Evolutionary conservation across 176 grass and related monocot genomes (phyloP).

Genomic region (Avena atlantica): DNA sequence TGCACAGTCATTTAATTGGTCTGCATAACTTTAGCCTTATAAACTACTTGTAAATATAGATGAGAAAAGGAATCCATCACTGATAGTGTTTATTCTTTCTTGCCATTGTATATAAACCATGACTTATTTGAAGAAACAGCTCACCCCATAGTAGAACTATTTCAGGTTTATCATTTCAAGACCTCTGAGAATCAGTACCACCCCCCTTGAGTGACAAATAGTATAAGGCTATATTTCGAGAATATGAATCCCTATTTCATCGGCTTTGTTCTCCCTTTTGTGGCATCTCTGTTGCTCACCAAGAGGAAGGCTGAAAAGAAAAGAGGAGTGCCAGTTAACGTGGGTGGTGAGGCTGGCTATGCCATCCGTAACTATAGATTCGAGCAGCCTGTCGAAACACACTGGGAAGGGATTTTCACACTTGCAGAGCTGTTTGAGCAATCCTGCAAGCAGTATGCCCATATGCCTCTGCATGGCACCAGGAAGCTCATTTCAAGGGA

Average conservation of each 20-base stretch:
- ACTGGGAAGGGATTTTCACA: slow-evolving; percentile 82
- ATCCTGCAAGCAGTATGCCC: slow-evolving; percentile 73
- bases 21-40: not conserved
- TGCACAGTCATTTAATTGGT: not conserved
- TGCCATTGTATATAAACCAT: not conserved
- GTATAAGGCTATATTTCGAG: not conserved
- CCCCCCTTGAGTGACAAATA: too few species aligned
- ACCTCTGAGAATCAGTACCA: not conserved
- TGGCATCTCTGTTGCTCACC: slow-evolving; percentile 60
- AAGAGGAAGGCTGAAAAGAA: slow-evolving; percentile 67
- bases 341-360: slow-evolving; percentile 64
- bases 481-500: slow-evolving; percentile 80
- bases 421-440: slow-evolving; percentile 82
- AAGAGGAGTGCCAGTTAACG: slow-evolving; percentile 66
- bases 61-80: not conserved
- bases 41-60: not conserved
- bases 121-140: not conserved
- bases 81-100: not conserved
- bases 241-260: slow-evolving; percentile 87
- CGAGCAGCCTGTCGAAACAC: slow-evolving; percentile 54
- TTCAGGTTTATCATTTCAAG: slow-evolving; percentile 37
- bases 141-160: not conserved
- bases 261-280: slow-evolving; percentile 61
- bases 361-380: slow-evolving; percentile 75
- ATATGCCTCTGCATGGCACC: slow-evolving; percentile 73